Evolutionary conservation across 2,329 filamentous ascomycete genomes (phyloP).

Genomic region (Penicillium paneum): DNA sequence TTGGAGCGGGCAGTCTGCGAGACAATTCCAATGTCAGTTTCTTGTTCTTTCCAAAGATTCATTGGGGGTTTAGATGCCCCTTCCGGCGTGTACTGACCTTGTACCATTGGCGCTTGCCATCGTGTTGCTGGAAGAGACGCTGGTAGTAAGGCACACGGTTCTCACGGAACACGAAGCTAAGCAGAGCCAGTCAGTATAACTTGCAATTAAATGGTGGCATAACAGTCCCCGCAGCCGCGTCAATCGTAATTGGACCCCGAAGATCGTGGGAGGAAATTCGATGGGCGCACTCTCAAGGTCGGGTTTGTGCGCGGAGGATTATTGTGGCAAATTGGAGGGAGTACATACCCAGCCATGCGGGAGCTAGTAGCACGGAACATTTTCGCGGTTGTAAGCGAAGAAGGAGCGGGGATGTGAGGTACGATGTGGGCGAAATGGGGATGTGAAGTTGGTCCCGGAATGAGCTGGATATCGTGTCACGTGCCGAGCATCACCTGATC

Average conservation of each 20-base stretch:
- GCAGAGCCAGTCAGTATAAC: constrained; percentile 19
- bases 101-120: constrained; percentile 64
- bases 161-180: constrained; percentile 58
- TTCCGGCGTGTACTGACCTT: constrained; percentile 54
- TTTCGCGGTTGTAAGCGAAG: constrained; percentile 31
- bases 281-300: constrained; percentile 16
- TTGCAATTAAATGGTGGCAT: background rate
- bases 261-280: constrained; percentile 15
- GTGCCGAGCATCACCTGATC: constrained; percentile 27
- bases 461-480: constrained; percentile 19
- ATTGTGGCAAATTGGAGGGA: constrained; percentile 4
- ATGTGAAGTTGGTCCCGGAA: constrained; percentile 26
- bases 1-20: constrained; percentile 53
- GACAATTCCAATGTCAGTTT: constrained; percentile 15
- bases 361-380: constrained; percentile 43
- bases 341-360: constrained; percentile 44
- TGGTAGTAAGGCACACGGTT: constrained; percentile 68
- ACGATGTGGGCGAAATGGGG: constrained; percentile 28
- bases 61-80: background rate
- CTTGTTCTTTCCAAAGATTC: background rate
- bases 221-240: background rate
- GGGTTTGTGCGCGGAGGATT: constrained; percentile 5
- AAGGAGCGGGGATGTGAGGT: constrained; percentile 23
- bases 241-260: constrained; percentile 14
- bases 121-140: constrained; percentile 63